These are phyloP conservation scores for Scheffersomyces amazonensis DNA, from an alignment of 805 yeast genomes.

Conservation along the genomic window DNA sequence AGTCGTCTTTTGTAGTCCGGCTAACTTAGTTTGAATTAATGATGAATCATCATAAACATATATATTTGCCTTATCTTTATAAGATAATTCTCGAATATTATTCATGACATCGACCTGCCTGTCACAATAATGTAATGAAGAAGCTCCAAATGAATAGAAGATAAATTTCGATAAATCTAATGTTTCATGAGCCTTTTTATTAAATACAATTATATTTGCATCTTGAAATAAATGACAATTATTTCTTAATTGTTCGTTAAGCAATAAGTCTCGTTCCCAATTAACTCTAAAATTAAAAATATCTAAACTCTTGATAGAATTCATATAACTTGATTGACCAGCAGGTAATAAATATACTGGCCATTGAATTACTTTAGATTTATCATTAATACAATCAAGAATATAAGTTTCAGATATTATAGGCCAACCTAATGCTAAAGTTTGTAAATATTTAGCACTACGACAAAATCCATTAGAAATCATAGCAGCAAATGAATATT, in stretches of 20 bases:
- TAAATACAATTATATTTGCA: conserved; percentile 33
- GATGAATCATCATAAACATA: conserved; percentile 26
- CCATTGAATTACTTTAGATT: conserved; percentile 37
- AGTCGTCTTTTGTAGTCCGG: neutral
- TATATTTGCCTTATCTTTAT: conserved; percentile 5
- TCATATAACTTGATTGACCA: conserved; percentile 56
- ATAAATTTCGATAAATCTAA: conserved; percentile 40
- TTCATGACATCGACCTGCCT: neutral
- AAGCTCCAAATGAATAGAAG: conserved; percentile 46
- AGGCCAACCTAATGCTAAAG: conserved; percentile 85
- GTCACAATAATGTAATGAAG: conserved; percentile 12
- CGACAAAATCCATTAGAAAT: conserved; percentile 58
- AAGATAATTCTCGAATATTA: conserved; percentile 3
- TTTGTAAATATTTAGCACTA: conserved; percentile 74
- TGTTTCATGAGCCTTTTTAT: conserved; percentile 23
- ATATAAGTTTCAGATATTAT: conserved; percentile 60
- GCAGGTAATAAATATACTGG: conserved; percentile 63
- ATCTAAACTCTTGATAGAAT: conserved; percentile 47
- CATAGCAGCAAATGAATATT: conserved; percentile 59
- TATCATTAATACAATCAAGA: conserved; percentile 41
- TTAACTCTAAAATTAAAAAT: conserved; percentile 41
- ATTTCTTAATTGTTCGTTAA: conserved; percentile 42
- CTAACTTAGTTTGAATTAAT: neutral
- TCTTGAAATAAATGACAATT: conserved; percentile 34
- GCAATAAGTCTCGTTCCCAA: conserved; percentile 21